Evolutionary conservation across 805 yeast genomes (phyloP).

Genomic region (Clavispora phyllophila): DNA sequence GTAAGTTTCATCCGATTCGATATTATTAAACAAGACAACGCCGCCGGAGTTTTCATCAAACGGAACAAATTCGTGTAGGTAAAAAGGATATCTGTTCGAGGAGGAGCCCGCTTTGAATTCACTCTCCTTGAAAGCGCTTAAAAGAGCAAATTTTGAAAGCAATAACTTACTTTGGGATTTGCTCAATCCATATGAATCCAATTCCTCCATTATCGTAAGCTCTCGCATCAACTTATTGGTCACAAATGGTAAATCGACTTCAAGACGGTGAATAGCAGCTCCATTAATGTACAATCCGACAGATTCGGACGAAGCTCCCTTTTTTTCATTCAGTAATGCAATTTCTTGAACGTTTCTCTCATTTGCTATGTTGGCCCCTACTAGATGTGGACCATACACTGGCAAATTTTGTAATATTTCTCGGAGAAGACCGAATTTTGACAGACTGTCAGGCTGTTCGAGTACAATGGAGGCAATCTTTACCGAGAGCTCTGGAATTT

Average conservation of each 20-base stretch:
- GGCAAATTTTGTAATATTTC: slow-evolving; percentile 10
- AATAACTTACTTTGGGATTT: slow-evolving; percentile 28
- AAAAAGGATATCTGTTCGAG: slow-evolving; percentile 31
- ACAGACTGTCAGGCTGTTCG: not conserved
- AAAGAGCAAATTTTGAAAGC: slow-evolving; percentile 33
- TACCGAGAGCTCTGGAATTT: slow-evolving; percentile 3
- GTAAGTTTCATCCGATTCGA: slow-evolving; percentile 60
- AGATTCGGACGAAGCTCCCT: slow-evolving; percentile 36
- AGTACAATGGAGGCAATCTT: slow-evolving; percentile 7
- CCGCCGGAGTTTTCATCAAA: slow-evolving; percentile 22
- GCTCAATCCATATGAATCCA: slow-evolving; percentile 26
- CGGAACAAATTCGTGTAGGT: slow-evolving; percentile 20
- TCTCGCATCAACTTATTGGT: slow-evolving; percentile 33
- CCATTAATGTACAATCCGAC: slow-evolving; percentile 69
- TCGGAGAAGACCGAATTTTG: slow-evolving; percentile 2
- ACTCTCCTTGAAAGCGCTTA: slow-evolving; percentile 35
- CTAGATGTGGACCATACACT: slow-evolving; percentile 9
- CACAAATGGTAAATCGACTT: slow-evolving; percentile 40
- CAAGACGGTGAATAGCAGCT: slow-evolving; percentile 45
- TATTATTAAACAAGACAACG: slow-evolving; percentile 71
- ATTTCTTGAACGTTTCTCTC: slow-evolving; percentile 12
- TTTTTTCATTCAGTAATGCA: slow-evolving; percentile 25
- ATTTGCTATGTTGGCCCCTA: slow-evolving; percentile 1
- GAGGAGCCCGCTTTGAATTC: slow-evolving; percentile 32
- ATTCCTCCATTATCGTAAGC: slow-evolving; percentile 17